These are phyloP conservation scores for Allomyces javanicus DNA, from an alignment of 192 early-diverging fungal species.

Conservation along the genomic window DNA sequence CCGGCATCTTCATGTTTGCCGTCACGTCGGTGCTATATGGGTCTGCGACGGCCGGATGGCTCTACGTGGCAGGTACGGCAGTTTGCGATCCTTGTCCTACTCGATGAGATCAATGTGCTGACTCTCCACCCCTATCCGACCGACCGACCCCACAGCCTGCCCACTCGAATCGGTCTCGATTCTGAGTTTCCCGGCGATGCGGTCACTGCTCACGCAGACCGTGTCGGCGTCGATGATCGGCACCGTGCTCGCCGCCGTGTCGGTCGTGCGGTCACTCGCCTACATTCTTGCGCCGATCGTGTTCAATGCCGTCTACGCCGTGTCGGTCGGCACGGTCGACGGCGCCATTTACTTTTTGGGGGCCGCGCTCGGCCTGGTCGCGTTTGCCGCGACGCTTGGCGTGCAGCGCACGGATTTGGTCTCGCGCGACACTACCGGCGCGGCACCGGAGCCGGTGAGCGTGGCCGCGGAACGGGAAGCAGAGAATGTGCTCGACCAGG, in stretches of 20 bases:
- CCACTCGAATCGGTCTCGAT: neutral
- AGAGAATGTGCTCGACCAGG: no score
- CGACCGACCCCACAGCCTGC: neutral
- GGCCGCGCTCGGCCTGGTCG: neutral
- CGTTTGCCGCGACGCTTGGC: neutral
- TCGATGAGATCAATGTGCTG: neutral
- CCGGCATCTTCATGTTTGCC: neutral
- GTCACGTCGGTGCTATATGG: neutral
- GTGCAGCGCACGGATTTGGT: neutral
- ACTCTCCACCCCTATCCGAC: neutral
- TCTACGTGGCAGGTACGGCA: neutral
- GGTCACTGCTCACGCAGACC: neutral
- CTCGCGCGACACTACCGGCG: neutral
- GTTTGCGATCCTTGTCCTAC: neutral
- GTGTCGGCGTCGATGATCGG: neutral
- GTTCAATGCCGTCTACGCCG: neutral
- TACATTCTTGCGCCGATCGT: neutral
- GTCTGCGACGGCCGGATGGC: neutral
- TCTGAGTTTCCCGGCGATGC: neutral
- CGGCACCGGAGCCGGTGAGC: neutral
- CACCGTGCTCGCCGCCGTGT: neutral
- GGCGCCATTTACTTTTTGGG: neutral
- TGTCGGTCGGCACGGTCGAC: neutral
- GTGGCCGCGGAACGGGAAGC: neutral
- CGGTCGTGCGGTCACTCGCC: neutral